These are phyloP conservation scores for Botrytis fabae DNA, from an alignment of 2,329 filamentous ascomycete genomes.

Conservation along the genomic window DNA sequence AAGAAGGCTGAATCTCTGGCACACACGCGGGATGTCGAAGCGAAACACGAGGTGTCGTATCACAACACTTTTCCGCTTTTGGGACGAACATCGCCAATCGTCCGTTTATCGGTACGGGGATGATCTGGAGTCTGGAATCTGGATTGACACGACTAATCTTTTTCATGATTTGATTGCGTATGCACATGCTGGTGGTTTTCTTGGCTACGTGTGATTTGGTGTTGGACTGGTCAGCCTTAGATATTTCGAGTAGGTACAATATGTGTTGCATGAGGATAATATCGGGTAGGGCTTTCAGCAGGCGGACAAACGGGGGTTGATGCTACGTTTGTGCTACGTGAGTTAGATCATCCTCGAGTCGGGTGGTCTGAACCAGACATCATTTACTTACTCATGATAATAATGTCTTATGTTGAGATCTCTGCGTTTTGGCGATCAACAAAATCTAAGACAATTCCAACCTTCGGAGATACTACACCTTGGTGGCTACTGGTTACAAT, in stretches of 20 bases:
- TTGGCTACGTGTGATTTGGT: background rate
- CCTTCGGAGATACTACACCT: background rate
- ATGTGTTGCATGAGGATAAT: conserved; percentile 7
- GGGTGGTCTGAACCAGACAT: background rate
- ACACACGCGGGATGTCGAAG: conserved; percentile 11
- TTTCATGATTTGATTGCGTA: conserved; percentile 4
- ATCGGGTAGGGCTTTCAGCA: conserved; percentile 23
- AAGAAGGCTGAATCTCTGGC: conserved; percentile 23
- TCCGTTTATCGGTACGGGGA: conserved; percentile 3
- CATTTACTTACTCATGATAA: background rate
- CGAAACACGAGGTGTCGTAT: conserved; percentile 21
- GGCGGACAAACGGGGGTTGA: conserved; percentile 7
- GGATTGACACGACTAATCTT: background rate
- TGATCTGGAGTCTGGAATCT: background rate
- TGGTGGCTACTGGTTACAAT: background rate
- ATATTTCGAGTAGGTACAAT: conserved; percentile 5
- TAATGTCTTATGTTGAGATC: background rate
- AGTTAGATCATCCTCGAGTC: conserved; percentile 5
- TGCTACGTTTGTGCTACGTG: background rate
- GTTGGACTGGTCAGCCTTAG: conserved; percentile 18
- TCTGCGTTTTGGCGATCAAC: background rate
- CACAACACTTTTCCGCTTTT: conserved; percentile 10
- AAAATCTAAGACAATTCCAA: background rate
- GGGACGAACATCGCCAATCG: conserved; percentile 16
- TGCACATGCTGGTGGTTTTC: background rate